Evolutionary conservation across 1,139 yeast genomes (phyloP).

Genomic region (Suhomyces bokatorum): DNA sequence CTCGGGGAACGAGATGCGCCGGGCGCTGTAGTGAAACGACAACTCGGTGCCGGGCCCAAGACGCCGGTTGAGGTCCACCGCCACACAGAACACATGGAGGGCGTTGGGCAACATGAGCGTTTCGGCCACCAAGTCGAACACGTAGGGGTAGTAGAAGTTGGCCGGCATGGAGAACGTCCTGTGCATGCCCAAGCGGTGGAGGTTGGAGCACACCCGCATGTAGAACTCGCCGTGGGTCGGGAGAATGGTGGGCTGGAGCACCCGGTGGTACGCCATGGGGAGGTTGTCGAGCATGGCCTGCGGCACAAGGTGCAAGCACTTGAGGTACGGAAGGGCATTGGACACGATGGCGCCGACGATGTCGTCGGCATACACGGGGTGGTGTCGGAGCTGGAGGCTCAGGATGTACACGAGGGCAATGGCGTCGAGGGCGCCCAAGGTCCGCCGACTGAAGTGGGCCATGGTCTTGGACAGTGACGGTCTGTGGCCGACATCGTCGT

Average conservation of each 20-base stretch:
- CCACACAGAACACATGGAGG: conserved; percentile 29
- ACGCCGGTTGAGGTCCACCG: conserved; percentile 15
- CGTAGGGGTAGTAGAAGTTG: conserved; percentile 37
- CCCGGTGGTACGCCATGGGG: conserved; percentile 24
- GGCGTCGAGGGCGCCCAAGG: conserved; percentile 23
- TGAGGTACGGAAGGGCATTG: conserved; percentile 42
- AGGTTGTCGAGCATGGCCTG: conserved; percentile 22
- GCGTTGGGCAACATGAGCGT: conserved; percentile 33
- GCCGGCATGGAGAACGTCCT: conserved; percentile 16
- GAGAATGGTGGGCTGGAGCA: conserved; percentile 30
- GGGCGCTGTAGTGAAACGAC: not conserved
- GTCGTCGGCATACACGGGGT: conserved; percentile 42
- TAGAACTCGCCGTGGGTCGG: conserved; percentile 34
- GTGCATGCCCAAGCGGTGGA: conserved; percentile 8
- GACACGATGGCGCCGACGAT: conserved; percentile 29
- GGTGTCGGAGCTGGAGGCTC: conserved; percentile 30
- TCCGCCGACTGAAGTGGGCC: not conserved
- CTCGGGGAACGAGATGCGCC: conserved; percentile 28
- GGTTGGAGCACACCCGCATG: conserved; percentile 14
- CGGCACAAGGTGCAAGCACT: conserved; percentile 34
- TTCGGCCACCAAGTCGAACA: conserved; percentile 30
- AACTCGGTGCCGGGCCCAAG: conserved; percentile 5
- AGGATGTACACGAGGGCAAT: conserved; percentile 42
- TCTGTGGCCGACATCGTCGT: not conserved
- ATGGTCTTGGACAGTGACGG: not conserved